Evolutionary conservation across 768 basidiomycete genomes (phyloP).

Genomic region (Leccinum ochraceum): DNA sequence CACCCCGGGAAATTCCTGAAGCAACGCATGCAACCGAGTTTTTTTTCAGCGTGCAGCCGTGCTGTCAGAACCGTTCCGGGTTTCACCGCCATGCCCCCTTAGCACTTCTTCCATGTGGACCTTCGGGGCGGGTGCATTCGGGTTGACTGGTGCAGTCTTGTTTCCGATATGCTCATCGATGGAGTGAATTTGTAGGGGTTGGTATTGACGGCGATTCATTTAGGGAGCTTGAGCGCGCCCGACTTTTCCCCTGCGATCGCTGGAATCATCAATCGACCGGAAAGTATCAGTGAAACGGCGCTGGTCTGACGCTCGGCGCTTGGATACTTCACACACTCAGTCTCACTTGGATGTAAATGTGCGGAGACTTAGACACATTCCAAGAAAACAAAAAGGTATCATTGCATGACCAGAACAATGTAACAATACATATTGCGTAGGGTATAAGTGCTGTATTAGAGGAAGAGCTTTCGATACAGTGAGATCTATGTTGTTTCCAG

Average conservation of each 20-base stretch:
- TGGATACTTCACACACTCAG: conserved; percentile 1
- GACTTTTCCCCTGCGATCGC: not conserved
- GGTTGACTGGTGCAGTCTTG: not conserved
- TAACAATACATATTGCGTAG: conserved; percentile 26
- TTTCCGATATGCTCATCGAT: not conserved
- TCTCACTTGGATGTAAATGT: not conserved
- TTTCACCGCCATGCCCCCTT: not conserved
- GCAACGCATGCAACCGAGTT: conserved; percentile 1
- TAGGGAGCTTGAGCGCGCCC: not conserved
- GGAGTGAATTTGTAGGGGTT: not conserved
- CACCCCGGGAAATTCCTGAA: not conserved
- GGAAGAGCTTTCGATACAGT: conserved; percentile 24
- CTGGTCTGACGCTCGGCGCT: not conserved
- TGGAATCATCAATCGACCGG: not conserved
- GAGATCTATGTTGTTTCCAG: conserved; percentile 19
- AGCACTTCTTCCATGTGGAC: conserved; percentile 3
- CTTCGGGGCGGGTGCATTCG: not conserved
- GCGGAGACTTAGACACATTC: not conserved
- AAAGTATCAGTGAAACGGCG: not conserved
- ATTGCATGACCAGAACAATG: not conserved
- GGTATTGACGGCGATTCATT: not conserved
- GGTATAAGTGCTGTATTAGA: conserved; percentile 23
- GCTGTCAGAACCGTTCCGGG: not conserved
- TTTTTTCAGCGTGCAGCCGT: not conserved
- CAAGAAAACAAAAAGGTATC: conserved; percentile 15